Percentiles rank a stretch among this genome's conserved stretches.
These are phyloP conservation scores for Brassica juncea DNA, from an alignment of 345 rosid species.

Conservation along the genomic window DNA sequence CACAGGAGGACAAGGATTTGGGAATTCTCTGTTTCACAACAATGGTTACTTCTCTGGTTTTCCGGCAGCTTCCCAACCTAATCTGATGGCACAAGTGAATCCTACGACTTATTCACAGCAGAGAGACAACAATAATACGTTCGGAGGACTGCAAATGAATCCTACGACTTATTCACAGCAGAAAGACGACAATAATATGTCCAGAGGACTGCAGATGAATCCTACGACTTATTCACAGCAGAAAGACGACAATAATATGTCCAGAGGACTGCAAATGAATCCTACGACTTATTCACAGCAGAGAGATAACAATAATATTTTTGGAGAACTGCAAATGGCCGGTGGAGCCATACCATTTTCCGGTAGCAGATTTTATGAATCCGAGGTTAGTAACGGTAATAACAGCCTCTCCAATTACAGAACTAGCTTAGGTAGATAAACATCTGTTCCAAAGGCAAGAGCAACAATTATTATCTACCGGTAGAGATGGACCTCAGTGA, in stretches of 20 bases:
- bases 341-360: constrained; percentile 25
- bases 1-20: constrained; percentile 21
- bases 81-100: constrained; percentile 22
- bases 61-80: constrained; percentile 29
- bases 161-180: not conserved
- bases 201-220: constrained; percentile 14
- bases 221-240: constrained; percentile 4
- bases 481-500: not conserved
- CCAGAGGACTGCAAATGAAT: constrained; percentile 14
- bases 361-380: not conserved
- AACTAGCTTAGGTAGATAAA: constrained; percentile 29
- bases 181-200: not conserved
- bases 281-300: not conserved
- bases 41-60: constrained; percentile 32
- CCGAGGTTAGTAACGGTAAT: not conserved
- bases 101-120: constrained; percentile 20
- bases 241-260: constrained; percentile 27
- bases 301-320: not conserved
- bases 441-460: constrained; percentile 5
- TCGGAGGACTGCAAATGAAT: constrained; percentile 15
- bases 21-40: constrained; percentile 17
- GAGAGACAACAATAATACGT: constrained; percentile 28
- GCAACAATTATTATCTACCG: not conserved
- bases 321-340: constrained; percentile 20
- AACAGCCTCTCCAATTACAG: constrained; percentile 14